phyloP scores from a whole-genome alignment of 2,329 filamentous ascomycete genomes.

The Chrysoporthe puriensis region DNA sequence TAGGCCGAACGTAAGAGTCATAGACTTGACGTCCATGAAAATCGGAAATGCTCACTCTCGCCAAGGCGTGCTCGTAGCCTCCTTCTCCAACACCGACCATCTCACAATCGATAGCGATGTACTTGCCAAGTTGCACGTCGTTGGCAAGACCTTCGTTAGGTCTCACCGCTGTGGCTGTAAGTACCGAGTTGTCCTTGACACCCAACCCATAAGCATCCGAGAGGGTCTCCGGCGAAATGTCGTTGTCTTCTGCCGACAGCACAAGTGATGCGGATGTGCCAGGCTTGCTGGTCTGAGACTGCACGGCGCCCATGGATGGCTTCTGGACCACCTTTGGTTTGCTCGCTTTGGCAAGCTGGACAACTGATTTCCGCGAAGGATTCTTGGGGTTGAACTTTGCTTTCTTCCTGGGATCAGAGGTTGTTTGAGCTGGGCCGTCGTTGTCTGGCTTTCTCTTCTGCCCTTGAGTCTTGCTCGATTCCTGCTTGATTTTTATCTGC shows the following conservation, averaged over 20 bases:
- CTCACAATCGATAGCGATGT: slow-evolving; percentile 92
- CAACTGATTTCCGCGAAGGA: slow-evolving; percentile 22
- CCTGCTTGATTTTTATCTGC: slow-evolving; percentile 62
- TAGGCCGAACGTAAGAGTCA: slow-evolving; percentile 86
- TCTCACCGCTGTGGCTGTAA: slow-evolving; percentile 51
- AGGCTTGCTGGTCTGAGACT: slow-evolving; percentile 47
- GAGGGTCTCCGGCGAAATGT: slow-evolving; percentile 62
- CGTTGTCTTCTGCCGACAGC: slow-evolving; percentile 64
- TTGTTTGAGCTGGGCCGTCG: slow-evolving; percentile 32
- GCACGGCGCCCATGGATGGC: slow-evolving; percentile 58
- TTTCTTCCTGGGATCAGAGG: slow-evolving; percentile 36
- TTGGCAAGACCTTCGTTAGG: slow-evolving; percentile 67
- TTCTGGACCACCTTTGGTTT: slow-evolving; percentile 29
- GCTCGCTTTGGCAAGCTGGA: slow-evolving; percentile 27
- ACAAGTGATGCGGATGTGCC: slow-evolving; percentile 58
- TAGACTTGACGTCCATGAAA: slow-evolving; percentile 92
- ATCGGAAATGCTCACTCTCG: slow-evolving; percentile 88
- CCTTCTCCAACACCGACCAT: slow-evolving; percentile 89
- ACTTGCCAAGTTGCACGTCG: slow-evolving; percentile 78
- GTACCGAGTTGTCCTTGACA: slow-evolving; percentile 52
- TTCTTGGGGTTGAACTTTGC: slow-evolving; percentile 32
- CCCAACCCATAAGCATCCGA: slow-evolving; percentile 65
- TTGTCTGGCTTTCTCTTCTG: slow-evolving; percentile 47
- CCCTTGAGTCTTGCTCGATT: slow-evolving; percentile 44
- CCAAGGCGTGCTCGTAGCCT: slow-evolving; percentile 74